phyloP scores from a whole-genome alignment of 108 stramenopile species.

The Conticribra weissflogii region DNA sequence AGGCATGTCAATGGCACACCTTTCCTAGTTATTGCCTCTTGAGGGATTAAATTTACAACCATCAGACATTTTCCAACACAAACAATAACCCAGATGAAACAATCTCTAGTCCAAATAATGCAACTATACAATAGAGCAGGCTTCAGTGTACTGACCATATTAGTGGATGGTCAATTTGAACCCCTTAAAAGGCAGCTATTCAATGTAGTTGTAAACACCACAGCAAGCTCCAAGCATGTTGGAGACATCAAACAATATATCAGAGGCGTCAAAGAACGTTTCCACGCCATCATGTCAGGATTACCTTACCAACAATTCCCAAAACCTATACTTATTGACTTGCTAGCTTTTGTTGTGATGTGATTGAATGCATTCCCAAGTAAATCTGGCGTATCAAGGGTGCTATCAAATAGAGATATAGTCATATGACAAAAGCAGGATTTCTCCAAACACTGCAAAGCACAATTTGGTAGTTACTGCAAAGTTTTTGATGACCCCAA shows the following conservation, averaged over 20 bases:
- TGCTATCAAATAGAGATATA: too few species aligned
- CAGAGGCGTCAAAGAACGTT: conserved; percentile 51
- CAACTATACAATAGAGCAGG: conserved; percentile 16
- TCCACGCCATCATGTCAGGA: conserved; percentile 17
- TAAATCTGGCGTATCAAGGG: too few species aligned
- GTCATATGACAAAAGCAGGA: too few species aligned
- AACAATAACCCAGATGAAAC: conserved; percentile 8
- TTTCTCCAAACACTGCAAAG: too few species aligned
- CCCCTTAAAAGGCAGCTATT: neutral
- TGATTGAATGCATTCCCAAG: too few species aligned
- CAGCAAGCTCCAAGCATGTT: conserved; percentile 23
- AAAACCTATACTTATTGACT: conserved; percentile 12
- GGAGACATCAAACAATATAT: conserved; percentile 4
- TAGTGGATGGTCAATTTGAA: conserved; percentile 26
- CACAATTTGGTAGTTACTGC: too few species aligned
- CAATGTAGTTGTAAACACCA: conserved; percentile 14
- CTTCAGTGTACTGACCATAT: conserved; percentile 11
- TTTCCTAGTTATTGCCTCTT: too few species aligned
- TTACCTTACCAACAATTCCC: conserved; percentile 45
- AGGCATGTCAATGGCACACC: conserved; percentile 52
- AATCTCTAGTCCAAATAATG: neutral
- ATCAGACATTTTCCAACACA: neutral
- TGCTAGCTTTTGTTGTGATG: conserved; percentile 22
- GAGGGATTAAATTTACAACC: too few species aligned
- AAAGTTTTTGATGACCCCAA: too few species aligned